Evolutionary conservation across 2,329 filamentous ascomycete species (phyloP).

Genomic region (Monosporascus sp.): DNA sequence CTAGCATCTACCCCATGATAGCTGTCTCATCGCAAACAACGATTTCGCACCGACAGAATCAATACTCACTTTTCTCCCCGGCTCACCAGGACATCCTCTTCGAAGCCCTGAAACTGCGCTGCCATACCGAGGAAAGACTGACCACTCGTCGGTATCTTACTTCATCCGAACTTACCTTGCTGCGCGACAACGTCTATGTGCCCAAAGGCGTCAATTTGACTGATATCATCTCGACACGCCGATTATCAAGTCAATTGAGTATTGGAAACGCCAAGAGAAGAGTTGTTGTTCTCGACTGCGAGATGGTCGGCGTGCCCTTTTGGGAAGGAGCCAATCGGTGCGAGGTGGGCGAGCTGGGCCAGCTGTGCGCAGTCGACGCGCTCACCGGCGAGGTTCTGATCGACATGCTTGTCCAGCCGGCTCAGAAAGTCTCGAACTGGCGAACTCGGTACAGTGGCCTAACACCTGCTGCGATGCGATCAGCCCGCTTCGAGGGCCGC

Average conservation of each 20-base stretch:
- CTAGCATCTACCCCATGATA: not conserved
- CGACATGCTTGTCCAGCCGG: slow-evolving; percentile 36
- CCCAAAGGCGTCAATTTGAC: not conserved
- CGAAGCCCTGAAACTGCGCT: not conserved
- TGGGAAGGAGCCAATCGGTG: not conserved
- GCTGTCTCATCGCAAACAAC: not conserved
- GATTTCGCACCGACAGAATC: not conserved
- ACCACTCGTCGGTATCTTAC: not conserved
- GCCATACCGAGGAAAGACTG: not conserved
- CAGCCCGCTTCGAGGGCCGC: slow-evolving; percentile 24
- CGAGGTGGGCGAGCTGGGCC: slow-evolving; percentile 15
- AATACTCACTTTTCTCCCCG: not conserved
- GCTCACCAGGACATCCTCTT: not conserved
- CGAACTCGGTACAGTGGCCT: slow-evolving; percentile 37
- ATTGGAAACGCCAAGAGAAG: slow-evolving; percentile 10
- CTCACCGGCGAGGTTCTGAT: slow-evolving; percentile 42
- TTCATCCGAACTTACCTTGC: not conserved
- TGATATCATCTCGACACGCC: not conserved
- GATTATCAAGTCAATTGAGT: too few relatives aligned
- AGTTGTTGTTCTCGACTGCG: slow-evolving; percentile 42
- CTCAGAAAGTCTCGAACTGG: slow-evolving; percentile 22
- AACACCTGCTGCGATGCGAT: slow-evolving; percentile 24
- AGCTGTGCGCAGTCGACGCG: slow-evolving; percentile 34
- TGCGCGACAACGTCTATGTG: not conserved
- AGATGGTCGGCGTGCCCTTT: slow-evolving; percentile 37